phyloP scores from a whole-genome alignment of 2,329 filamentous ascomycete genomes.

The Penicillium sp. region DNA sequence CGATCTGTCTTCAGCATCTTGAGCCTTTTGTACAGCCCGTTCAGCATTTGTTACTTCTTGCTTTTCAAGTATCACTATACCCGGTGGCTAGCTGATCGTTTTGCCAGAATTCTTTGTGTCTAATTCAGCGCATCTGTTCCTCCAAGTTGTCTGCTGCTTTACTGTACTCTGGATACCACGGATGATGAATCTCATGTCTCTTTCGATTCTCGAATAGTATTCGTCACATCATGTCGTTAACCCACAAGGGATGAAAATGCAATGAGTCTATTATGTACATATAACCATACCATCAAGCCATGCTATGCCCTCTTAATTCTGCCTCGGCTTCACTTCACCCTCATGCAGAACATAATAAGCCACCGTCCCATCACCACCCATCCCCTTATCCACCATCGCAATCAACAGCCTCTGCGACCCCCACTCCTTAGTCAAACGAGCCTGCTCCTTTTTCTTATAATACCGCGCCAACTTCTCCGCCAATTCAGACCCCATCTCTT shows the following conservation, averaged over 20 bases:
- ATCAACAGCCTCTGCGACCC: slow-evolving; percentile 55
- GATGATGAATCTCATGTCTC: background rate
- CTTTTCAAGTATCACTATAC: slow-evolving; percentile 29
- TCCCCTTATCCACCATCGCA: slow-evolving; percentile 52
- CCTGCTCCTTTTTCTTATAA: slow-evolving; percentile 28
- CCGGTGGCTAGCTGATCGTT: slow-evolving; percentile 19
- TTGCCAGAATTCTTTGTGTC: slow-evolving; percentile 13
- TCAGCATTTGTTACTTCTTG: slow-evolving; percentile 12
- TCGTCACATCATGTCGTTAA: slow-evolving; percentile 18
- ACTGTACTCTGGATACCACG: background rate
- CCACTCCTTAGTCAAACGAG: slow-evolving; percentile 35
- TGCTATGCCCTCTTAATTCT: slow-evolving; percentile 47
- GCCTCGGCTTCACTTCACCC: slow-evolving; percentile 61
- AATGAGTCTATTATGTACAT: slow-evolving; percentile 6
- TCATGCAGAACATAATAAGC: slow-evolving; percentile 65
- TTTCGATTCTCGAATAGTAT: slow-evolving; percentile 13
- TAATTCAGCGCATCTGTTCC: slow-evolving; percentile 12
- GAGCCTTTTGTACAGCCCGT: slow-evolving; percentile 7
- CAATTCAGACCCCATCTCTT: slow-evolving; percentile 21
- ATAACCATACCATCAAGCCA: background rate
- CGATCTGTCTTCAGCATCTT: background rate
- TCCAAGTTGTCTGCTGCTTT: background rate
- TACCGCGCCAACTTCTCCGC: slow-evolving; percentile 32
- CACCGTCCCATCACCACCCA: slow-evolving; percentile 57
- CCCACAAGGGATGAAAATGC: background rate